Evolutionary conservation across 768 basidiomycete species (phyloP), one percentile per base, ranked within the genome.

Genomic region (Holtermannia corniformis): DNA sequence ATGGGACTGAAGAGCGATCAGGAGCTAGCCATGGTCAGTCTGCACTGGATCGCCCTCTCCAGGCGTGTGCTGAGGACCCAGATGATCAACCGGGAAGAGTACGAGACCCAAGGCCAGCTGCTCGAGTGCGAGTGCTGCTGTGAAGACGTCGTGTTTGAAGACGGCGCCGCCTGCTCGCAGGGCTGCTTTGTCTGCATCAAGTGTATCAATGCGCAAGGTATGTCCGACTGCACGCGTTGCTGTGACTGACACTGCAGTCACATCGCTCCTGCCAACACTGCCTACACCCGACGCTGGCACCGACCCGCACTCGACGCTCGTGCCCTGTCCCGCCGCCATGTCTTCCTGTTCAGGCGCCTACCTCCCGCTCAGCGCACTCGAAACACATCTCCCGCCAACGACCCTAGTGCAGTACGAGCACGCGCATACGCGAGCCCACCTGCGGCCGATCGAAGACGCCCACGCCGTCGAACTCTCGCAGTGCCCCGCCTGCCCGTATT

Each of bases 71-170:
- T n/a, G n/a, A n/a, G n/a, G n/a, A n/a, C n/a, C 32, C 32, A 37
- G 32, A 16, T 7, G 16, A 7, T 37, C 10, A 37, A 37, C 32
- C 32, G 32, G 7, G 10, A 37, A 16, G 10, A 37, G 32, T 37
- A 37, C 16, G 10, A 7, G 32, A 7, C 7, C 7, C 10, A 37
- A 16, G 32, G 32, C 2, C 45, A 47, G 7, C 50, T 57, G 11
- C 19, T 57, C 5, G 58, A 59, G 45, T 59, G 58, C 43, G 50
- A 46, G 16, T 59, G 58, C 48, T 59, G 58, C 55, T 59, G 52
- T 43, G 47, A 28, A 25, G 58, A 59, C 42, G 53, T 27, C 26
- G 44, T 49, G 13, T 59, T 59, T 44, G 58, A 59, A 42, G 56
- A 59, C 40, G 20, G 44, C 5, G 47, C 41, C 11, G 43, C 46